Evolutionary conservation across 73 alveolate species (phyloP), one percentile per base, ranked within the genome.

Genomic region (Paramecium pentaurelia): DNA sequence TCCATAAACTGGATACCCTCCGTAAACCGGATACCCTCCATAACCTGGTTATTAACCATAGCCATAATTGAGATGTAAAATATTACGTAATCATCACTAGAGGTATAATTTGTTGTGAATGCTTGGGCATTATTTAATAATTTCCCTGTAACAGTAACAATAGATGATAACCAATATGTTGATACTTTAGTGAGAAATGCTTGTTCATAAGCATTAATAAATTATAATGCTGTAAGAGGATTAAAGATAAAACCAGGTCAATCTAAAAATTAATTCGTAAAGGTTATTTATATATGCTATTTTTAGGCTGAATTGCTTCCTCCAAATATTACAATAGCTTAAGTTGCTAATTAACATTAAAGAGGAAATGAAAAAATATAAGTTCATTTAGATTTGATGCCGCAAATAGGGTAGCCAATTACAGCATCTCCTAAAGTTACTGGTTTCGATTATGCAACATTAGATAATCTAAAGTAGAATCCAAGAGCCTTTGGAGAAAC

Each of bases 301-400:
- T 73, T 3, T 60, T 7, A 73, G 87, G 87, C 87, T 37, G 60
- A 34, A 73, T 4, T 73, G 0, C 28, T 73, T 16, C 87, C 87
- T 12, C 87, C 87, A 37, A 73, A 73, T 73, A 4, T 16, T 5
- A 73, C 60, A 40, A 73, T 73, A 30, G 58, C 60, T 40, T 73
- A 73, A 73, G 37, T 73, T 36, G 58, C 87, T 40, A 73, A 73
- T 22, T 30, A 34, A 30, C 60, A 73, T 73, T 5, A 73, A 40
- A 73, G 36, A 38, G 87, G 87, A 37, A 37, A 73, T 34, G 60
- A 73, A 5, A 73, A 73, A 10, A 73, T 73, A 5, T 34, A 34
- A 37, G 87, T 73, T 37, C 87, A 73, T 10, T 73, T 73, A 73
- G 87, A 73, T 73, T 73, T 73, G 36, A 73, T 73, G 87, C 87